Evolutionary conservation across 1,284 basidiomycete genomes (phyloP).

Genomic region (Sphagnurus paluster): DNA sequence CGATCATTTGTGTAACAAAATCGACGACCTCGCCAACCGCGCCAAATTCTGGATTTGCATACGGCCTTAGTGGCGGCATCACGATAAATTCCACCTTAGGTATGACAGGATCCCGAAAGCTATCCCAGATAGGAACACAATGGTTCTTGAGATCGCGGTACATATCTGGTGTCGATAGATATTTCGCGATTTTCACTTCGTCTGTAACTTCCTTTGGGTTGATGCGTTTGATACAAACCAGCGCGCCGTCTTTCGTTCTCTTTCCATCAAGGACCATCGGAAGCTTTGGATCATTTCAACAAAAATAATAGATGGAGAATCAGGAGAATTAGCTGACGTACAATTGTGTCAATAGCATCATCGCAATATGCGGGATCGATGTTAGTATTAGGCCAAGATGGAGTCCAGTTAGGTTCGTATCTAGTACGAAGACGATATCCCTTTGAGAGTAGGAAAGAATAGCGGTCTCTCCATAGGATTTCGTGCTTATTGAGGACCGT

Average conservation of each 20-base stretch:
- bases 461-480: conserved; percentile 1
- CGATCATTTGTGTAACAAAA: conserved; percentile 31
- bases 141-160: conserved; percentile 27
- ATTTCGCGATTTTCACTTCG: conserved; percentile 16
- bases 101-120: conserved; percentile 24
- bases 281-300: neutral
- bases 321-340: neutral
- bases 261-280: conserved; percentile 1
- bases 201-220: conserved; percentile 6
- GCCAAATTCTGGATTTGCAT: conserved; percentile 29
- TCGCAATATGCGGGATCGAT: conserved; percentile 4
- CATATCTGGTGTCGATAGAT: conserved; percentile 13
- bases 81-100: conserved; percentile 28
- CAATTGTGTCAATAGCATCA: neutral
- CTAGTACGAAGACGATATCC: neutral
- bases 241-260: neutral
- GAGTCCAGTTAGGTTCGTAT: conserved; percentile 1
- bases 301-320: neutral
- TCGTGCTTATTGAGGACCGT: neutral
- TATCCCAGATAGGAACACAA: conserved; percentile 28
- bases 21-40: conserved; percentile 31
- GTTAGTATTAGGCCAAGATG: neutral
- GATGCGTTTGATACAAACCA: conserved; percentile 13
- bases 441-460: neutral
- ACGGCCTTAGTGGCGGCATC: conserved; percentile 29